phyloP scores from a whole-genome alignment of 257 asterid species.

The Solanum raphanifolium region DNA sequence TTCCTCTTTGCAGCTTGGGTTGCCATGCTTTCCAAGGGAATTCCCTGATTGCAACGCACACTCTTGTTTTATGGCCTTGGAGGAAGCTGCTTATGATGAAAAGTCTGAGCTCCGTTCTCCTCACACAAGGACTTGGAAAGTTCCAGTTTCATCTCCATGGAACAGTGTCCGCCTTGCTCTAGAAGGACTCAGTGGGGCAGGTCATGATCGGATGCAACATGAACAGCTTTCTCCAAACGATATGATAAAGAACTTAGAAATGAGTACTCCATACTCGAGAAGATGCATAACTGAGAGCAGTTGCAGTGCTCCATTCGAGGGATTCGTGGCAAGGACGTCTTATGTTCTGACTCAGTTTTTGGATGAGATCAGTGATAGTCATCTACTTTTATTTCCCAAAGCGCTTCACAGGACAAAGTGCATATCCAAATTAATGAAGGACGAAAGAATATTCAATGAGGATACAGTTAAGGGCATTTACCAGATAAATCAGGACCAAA shows the following conservation, averaged over 20 bases:
- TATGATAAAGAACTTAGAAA: conserved; percentile 1
- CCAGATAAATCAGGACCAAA: conserved; percentile 19
- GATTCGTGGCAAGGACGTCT: conserved; percentile 64
- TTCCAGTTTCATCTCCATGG: conserved; percentile 74
- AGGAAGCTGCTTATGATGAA: conserved; percentile 27
- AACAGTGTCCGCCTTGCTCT: conserved; percentile 28
- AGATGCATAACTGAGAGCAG: conserved; percentile 8
- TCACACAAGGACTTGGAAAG: conserved; percentile 29
- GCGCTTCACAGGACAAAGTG: conserved; percentile 21
- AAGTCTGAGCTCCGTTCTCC: conserved; percentile 39
- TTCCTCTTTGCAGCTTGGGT: conserved; percentile 48
- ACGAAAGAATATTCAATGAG: conserved; percentile 24
- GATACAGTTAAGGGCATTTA: conserved; percentile 6
- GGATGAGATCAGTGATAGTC: conserved; percentile 10
- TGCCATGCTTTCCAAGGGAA: conserved; percentile 67
- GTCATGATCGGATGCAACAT: conserved; percentile 9
- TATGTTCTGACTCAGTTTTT: conserved; percentile 28
- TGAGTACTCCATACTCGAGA: conserved; percentile 2
- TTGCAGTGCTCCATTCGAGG: conserved; percentile 26
- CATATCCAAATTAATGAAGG: conserved; percentile 37
- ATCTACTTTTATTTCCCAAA: conserved; percentile 48
- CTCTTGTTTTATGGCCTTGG: conserved; percentile 38
- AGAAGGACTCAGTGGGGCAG: conserved; percentile 8
- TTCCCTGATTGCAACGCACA: conserved; percentile 78
- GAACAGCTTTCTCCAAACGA: conserved; percentile 1